Percentiles rank a stretch among this genome's conserved stretches.
Conservation (phyloP, 805 yeast genomes). For the Teunomyces cretensis region DNA sequence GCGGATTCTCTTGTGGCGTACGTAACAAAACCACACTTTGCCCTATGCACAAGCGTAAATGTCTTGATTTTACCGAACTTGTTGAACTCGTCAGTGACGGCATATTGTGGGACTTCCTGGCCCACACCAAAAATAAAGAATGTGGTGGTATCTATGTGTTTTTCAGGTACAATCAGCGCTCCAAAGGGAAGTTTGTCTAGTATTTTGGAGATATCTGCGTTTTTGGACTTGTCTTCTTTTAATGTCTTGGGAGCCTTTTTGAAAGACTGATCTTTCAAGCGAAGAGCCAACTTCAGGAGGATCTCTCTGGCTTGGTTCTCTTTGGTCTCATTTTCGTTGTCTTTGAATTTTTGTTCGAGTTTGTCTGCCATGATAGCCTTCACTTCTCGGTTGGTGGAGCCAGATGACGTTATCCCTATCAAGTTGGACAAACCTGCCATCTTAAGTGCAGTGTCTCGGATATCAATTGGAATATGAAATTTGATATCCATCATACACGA, state of each 20-base stretch:
- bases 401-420: background rate
- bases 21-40: constrained; percentile 64
- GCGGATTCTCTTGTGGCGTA: constrained; percentile 53
- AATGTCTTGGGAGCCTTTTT: constrained; percentile 8
- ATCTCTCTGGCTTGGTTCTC: constrained; percentile 46
- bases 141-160: constrained; percentile 45
- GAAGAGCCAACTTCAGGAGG: constrained; percentile 47
- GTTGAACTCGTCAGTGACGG: constrained; percentile 50
- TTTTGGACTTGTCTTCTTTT: constrained; percentile 17
- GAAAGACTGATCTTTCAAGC: constrained; percentile 16
- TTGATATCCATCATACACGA: constrained; percentile 79
- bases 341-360: constrained; percentile 43
- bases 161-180: constrained; percentile 50
- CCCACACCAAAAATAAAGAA: constrained; percentile 77
- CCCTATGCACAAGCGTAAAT: constrained; percentile 52
- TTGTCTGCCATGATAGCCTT: constrained; percentile 45
- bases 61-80: constrained; percentile 47
- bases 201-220: constrained; percentile 50
- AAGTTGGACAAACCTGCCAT: constrained; percentile 53
- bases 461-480: constrained; percentile 73
- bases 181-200: constrained; percentile 67
- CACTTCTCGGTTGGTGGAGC: constrained; percentile 27
- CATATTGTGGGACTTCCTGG: constrained; percentile 63
- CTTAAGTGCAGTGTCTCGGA: constrained; percentile 78
- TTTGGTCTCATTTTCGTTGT: constrained; percentile 6